Base-by-base conservation (phyloP, 176 grass and related monocot species). In the Zea luxurians region DNA sequence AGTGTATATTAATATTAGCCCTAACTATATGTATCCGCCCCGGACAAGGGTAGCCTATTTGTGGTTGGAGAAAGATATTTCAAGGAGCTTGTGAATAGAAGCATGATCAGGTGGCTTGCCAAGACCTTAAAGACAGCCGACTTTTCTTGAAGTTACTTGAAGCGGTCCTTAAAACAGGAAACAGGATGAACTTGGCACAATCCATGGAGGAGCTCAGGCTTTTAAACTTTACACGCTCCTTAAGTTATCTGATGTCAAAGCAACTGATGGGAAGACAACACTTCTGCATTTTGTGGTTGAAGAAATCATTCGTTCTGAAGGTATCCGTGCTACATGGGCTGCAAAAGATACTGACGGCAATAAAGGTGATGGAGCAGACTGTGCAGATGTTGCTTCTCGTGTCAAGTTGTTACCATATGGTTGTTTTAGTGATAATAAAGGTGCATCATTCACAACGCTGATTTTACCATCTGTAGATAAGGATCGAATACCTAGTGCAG, bases 61-160 rank as follows among this genome's bases (percentile, higher is more conserved):
- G n/a, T n/a, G n/a, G n/a, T n/a, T n/a, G n/a, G n/a, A n/a, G n/a
- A n/a, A n/a, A n/a, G n/a, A n/a, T n/a, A n/a, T n/a, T n/a, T n/a
- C n/a, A n/a, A n/a, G n/a, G n/a, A n/a, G n/a, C n/a, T n/a, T n/a
- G n/a, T n/a, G n/a, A n/a, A n/a, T n/a, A n/a, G n/a, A n/a, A n/a
- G n/a, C n/a, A n/a, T 65, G 27, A 58, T 74, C 80, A 97, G 91
- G 72, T 93, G 59, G 94, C 91, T 78, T 97, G 80, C 63, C 70
- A 83, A 67, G 89, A 97, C 68, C 87, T 97, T 84, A 93, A 66
- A 74, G 89, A 77, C 38, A 84, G 79, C 64, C 84, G 83, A 6
- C 83, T 97, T 55, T 97, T 97, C 67, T 58, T 91, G 67, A 97
- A 97, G 79, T 78, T 97, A 74, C 69, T 97, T 66, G 94, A 97